Base-by-base conservation (phyloP, 2,329 filamentous ascomycete genomes). In the Cytospora mali region DNA sequence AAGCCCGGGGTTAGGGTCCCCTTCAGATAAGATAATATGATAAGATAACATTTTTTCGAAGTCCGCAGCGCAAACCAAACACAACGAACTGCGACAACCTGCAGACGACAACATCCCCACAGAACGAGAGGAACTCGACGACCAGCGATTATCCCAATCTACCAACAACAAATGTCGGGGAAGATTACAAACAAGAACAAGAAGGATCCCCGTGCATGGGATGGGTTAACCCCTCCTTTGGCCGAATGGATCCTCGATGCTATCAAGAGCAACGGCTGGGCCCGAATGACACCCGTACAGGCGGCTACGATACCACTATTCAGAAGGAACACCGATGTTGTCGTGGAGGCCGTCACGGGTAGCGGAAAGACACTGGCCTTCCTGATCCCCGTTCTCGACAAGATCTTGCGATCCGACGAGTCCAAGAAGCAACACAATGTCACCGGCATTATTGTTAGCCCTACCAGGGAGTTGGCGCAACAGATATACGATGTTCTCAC, bases 271-370 rank as follows among this genome's bases (percentile, higher is more conserved):
- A 94, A 95, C 88, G 92, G 92, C 65, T 97, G 97, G 63, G 63
- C 83, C 66, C 88, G 90, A 74, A 93, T 95, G 83, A 97, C 93
- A 4, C 94, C 94, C 1, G 93, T 97, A n/a, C 94, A 98, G 77
- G 92, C 93, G 51, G 94, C 92, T 64, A 90, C 92, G 5, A 90
- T 97, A 68, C 92, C 93, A 14, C 84, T 97, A 57, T 95, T 97
- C 73, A 88, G 93, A 77, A 88, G 87, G 57, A 91, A 96, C 74
- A 96, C 96, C 72, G 93, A 97, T 75, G 91, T 96, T 5, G 93
- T 97, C 1, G 93, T 97, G 6, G 92, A 96, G 79, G 87, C 92
- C 33, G 93, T 96, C 4, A 97, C 93, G 2, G 93, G 93, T 14
- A 95, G 91, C 74, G 93, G 93, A 64, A 97, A 97, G 77, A 97